phyloP scores from a whole-genome alignment of 2,329 filamentous ascomycete species.

The Cladosporium sp. region DNA sequence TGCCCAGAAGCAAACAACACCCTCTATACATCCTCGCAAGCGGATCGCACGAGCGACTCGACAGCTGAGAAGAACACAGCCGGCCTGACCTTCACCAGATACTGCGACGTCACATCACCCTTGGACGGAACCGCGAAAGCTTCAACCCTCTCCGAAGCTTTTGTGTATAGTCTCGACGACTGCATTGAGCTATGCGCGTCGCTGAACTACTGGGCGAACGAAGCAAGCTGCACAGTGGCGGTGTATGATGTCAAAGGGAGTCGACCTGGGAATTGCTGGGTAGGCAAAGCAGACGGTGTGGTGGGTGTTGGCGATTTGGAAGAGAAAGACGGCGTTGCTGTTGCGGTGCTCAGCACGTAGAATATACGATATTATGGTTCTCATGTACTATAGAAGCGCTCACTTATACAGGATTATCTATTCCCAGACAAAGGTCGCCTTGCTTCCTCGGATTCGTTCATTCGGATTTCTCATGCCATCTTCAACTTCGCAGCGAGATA shows the following conservation, averaged over 20 bases:
- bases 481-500: not conserved
- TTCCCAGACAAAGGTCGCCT: not conserved
- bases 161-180: conserved; percentile 39
- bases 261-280: conserved; percentile 37
- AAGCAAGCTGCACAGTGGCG: conserved; percentile 34
- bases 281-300: conserved; percentile 28
- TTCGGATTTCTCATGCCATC: not conserved
- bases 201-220: conserved; percentile 30
- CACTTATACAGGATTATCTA: not conserved
- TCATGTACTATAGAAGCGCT: not conserved
- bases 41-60: not conserved
- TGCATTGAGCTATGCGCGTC: conserved; percentile 39
- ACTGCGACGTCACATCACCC: conserved; percentile 36
- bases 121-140: conserved; percentile 21
- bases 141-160: conserved; percentile 32
- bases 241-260: conserved; percentile 31
- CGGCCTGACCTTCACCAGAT: conserved; percentile 34
- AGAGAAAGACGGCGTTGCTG: conserved; percentile 15
- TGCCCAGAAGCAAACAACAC: conserved; percentile 37
- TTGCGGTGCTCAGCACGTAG: conserved; percentile 18
- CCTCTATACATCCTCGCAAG: conserved; percentile 29
- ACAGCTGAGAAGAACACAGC: conserved; percentile 10
- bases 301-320: conserved; percentile 2
- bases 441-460: not conserved
- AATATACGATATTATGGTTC: not conserved